These are phyloP conservation scores for Obelidium mucronatum DNA, from an alignment of 192 early-diverging fungal species.

Conservation along the genomic window DNA sequence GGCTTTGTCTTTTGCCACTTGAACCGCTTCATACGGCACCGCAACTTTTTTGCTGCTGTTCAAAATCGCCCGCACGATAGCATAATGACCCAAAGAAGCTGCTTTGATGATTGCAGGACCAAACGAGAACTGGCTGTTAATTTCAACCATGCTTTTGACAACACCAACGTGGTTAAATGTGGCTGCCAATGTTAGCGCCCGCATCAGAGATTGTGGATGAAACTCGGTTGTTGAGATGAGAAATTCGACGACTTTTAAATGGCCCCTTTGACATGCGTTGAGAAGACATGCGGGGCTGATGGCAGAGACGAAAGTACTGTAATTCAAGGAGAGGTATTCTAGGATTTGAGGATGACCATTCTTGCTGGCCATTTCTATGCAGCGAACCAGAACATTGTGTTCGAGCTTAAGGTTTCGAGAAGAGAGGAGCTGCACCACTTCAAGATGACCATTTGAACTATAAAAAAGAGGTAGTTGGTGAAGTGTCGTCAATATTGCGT, in stretches of 20 bases:
- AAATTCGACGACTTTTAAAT: background rate
- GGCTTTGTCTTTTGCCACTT: constrained; percentile 5
- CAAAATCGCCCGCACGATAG: background rate
- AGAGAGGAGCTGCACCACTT: constrained; percentile 1
- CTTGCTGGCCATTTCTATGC: constrained; percentile 2
- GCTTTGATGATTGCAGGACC: constrained; percentile 14
- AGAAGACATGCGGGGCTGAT: background rate
- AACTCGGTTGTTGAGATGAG: background rate
- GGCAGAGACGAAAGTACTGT: background rate
- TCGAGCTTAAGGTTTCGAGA: constrained; percentile 1
- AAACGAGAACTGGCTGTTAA: background rate
- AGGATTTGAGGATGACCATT: background rate
- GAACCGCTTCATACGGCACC: constrained; percentile 24
- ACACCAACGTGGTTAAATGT: background rate
- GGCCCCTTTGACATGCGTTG: background rate
- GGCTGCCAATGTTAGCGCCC: constrained; percentile 11
- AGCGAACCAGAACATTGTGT: background rate
- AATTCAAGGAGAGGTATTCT: constrained; percentile 12
- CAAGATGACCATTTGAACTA: constrained; percentile 21
- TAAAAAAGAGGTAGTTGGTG: no score
- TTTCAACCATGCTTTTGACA: background rate
- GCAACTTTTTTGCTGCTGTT: background rate
- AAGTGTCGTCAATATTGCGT: no score
- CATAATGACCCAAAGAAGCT: background rate
- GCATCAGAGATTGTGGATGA: constrained; percentile 4